Evolutionary conservation across 805 yeast species (phyloP).

Genomic region (Ogataea henricii): DNA sequence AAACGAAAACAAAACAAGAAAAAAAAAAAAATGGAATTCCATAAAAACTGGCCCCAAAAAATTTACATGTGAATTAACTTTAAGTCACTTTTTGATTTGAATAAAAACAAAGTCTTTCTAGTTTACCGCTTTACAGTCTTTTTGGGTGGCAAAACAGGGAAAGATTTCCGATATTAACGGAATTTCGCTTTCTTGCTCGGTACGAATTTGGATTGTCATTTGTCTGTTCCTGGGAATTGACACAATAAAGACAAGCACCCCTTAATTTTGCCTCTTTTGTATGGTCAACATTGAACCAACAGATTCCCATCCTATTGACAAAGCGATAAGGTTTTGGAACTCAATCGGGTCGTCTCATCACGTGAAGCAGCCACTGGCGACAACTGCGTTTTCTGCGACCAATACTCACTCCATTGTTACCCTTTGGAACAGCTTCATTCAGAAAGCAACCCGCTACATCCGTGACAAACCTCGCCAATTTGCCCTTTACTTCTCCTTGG

Average conservation of each 20-base stretch:
- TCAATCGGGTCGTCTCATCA: background rate
- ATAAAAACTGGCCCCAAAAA: conserved; percentile 1
- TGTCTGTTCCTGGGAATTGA: too few species aligned
- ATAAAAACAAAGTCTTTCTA: too few species aligned
- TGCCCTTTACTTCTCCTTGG: conserved; percentile 5
- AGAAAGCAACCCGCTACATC: background rate
- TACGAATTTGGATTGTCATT: too few species aligned
- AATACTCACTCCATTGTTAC: too few species aligned
- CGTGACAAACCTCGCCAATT: background rate
- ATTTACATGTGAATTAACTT: background rate
- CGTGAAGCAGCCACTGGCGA: background rate
- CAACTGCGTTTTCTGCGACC: background rate
- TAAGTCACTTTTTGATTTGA: too few species aligned
- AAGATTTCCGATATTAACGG: too few species aligned
- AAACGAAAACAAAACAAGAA: background rate
- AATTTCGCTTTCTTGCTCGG: background rate
- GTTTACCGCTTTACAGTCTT: too few species aligned
- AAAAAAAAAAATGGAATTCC: conserved; percentile 6
- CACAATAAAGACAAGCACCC: too few species aligned
- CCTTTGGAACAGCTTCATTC: background rate
- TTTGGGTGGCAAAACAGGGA: too few species aligned
- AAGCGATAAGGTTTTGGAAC: conserved; percentile 6
- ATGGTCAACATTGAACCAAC: background rate
- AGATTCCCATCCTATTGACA: conserved; percentile 5
- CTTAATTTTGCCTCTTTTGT: background rate